phyloP scores from a whole-genome alignment of 805 yeast species.

The Priceomyces medius region DNA sequence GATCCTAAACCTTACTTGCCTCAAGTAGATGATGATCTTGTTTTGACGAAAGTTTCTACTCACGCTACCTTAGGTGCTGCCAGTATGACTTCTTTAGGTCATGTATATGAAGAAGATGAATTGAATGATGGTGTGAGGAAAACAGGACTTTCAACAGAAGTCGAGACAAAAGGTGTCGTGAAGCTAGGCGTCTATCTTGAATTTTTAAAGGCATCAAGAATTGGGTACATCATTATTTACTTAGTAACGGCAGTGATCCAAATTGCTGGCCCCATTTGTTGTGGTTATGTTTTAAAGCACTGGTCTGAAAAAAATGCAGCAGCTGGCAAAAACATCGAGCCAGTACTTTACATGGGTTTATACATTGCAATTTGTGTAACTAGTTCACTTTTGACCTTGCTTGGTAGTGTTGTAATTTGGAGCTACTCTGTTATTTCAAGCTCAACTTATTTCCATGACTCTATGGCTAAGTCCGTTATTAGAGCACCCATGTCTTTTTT shows the following conservation, averaged over 20 bases:
- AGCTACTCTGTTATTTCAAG: constrained; percentile 27
- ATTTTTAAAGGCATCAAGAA: constrained; percentile 56
- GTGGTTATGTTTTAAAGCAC: constrained; percentile 28
- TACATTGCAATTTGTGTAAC: constrained; percentile 29
- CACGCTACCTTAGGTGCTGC: constrained; percentile 12
- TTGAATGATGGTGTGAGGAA: constrained; percentile 10
- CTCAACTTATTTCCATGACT: constrained; percentile 34
- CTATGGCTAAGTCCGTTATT: constrained; percentile 33
- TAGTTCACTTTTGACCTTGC: constrained; percentile 25
- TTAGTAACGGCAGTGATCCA: constrained; percentile 21
- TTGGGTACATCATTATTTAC: constrained; percentile 48
- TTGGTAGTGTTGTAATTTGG: constrained; percentile 31
- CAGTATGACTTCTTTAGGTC: constrained; percentile 35
- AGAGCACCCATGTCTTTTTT: constrained; percentile 43
- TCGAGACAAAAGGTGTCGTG: constrained; percentile 60
- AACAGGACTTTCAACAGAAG: constrained; percentile 21
- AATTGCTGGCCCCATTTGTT: constrained; percentile 19
- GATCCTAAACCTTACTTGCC: not conserved
- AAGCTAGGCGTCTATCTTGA: constrained; percentile 50
- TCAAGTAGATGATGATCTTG: constrained; percentile 8
- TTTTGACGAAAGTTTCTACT: constrained; percentile 8
- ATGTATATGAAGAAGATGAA: constrained; percentile 31
- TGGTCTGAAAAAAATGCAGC: constrained; percentile 35
- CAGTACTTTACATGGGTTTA: constrained; percentile 22
- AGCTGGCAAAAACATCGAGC: constrained; percentile 22